These are phyloP conservation scores for Diaporthe nobilis DNA, from an alignment of 2,329 filamentous ascomycete genomes.

Conservation along the genomic window DNA sequence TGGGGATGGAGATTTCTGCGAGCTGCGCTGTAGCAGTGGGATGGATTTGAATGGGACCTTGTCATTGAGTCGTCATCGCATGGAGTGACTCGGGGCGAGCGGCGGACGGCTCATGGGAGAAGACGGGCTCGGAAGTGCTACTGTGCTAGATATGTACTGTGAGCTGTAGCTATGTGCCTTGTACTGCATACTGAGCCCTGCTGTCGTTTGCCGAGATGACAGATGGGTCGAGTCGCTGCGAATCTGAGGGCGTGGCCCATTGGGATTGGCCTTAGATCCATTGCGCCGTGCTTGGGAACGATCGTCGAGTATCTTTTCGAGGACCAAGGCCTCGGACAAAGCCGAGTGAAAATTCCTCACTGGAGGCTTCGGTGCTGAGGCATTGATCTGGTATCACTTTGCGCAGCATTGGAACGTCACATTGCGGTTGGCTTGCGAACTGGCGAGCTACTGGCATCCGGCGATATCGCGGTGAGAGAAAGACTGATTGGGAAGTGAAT, in stretches of 20 bases:
- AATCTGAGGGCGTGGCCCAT: slow-evolving; percentile 17
- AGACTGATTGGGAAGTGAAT: slow-evolving; percentile 4
- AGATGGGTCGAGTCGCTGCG: slow-evolving; percentile 25
- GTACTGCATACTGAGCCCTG: background rate
- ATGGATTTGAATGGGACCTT: background rate
- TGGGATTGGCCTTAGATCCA: slow-evolving; percentile 20
- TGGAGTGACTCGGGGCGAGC: background rate
- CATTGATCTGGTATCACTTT: background rate
- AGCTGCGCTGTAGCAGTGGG: background rate
- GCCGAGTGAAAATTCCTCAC: slow-evolving; percentile 6
- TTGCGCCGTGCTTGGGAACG: slow-evolving; percentile 7
- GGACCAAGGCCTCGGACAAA: slow-evolving; percentile 9
- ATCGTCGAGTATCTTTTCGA: background rate
- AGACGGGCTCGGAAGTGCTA: background rate
- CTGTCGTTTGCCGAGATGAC: slow-evolving; percentile 14
- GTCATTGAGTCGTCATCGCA: background rate
- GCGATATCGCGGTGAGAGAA: slow-evolving; percentile 10
- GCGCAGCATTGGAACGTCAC: slow-evolving; percentile 25
- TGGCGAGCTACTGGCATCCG: background rate
- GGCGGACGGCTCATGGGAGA: background rate
- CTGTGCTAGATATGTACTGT: background rate
- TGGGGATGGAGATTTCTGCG: background rate
- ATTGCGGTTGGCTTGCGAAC: background rate
- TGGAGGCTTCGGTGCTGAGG: background rate
- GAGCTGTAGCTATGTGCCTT: background rate